Conservation (phyloP, 2,329 filamentous ascomycete genomes). For the Xenoacremonium recifei region DNA sequence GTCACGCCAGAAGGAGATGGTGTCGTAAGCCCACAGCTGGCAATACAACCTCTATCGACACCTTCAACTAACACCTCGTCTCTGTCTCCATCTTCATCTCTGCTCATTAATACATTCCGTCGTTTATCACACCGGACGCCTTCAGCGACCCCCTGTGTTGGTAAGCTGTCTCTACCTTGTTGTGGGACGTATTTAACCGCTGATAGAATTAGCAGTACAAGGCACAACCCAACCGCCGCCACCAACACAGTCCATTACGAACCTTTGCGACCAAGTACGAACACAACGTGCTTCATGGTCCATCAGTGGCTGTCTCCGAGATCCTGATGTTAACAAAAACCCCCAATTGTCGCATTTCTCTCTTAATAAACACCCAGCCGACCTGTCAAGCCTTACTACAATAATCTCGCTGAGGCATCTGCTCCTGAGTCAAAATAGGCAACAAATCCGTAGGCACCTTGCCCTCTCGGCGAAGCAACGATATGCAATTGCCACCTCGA, state of each 20-base stretch:
- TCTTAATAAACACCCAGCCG: background rate
- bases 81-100: background rate
- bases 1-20: background rate
- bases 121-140: background rate
- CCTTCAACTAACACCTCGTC: background rate
- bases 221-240: background rate
- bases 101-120: background rate
- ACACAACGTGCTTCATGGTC: background rate
- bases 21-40: background rate
- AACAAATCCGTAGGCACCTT: background rate
- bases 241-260: background rate
- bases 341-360: background rate
- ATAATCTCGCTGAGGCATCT: background rate
- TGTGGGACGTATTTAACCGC: background rate
- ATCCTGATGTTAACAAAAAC: background rate
- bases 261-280: background rate
- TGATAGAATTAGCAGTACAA: background rate
- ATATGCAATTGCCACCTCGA: slow-evolving; percentile 2
- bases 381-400: background rate
- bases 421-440: background rate
- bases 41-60: background rate
- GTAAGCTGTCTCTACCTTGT: background rate
- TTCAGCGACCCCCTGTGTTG: background rate
- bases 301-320: background rate
- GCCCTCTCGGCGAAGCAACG: slow-evolving; percentile 4